Base-by-base conservation (phyloP, 441 rosid species). In the Bruguiera hainesii region DNA sequence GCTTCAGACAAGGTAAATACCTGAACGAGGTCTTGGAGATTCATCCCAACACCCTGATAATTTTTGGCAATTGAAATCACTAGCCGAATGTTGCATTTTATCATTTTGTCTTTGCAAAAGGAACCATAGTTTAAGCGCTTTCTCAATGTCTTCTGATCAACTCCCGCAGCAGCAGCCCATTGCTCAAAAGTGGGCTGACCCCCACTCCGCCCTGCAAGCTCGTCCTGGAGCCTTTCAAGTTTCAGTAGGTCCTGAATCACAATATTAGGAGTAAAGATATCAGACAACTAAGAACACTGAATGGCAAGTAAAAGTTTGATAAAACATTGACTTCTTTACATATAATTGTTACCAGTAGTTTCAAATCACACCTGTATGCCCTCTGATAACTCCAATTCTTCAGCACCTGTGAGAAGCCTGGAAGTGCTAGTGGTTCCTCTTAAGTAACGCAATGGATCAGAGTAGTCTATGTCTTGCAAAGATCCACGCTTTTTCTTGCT, bases 11-110 rank as follows among this genome's bases (percentile, higher is more conserved):
- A 64, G 51, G 64, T 33, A 69, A 61, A 65, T 76, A 91, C 98
- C 98, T 88, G 97, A 76, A 94, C 96, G 73, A 94, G 99, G 80
- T 91, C 99, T 76, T 88, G 94, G 69, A 91, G 86, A 81, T 83
- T 81, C 98, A 91, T 81, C 56, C 99, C 97, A 73, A 81, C 85
- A 31, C 93, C 92, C 69, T 83, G 91, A 78, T 89, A 94, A 66
- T 88, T 91, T 84, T 88, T 94, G 3, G 99, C 98, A 73, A 91
- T 87, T 16, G 99, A 94, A 67, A 94, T 88, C 65, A 94, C 99
- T 60, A 94, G 99, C 71, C 99, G 84, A 60, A 89, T 82, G 79
- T 94, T 94, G 83, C 93, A 84, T 85, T 84, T 94, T 53, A 94
- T 85, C 98, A 94, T 94, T 80, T 71, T 94, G 75, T 94, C 98